phyloP scores from a whole-genome alignment of 768 basidiomycete species.

The Suillus luteus region DNA sequence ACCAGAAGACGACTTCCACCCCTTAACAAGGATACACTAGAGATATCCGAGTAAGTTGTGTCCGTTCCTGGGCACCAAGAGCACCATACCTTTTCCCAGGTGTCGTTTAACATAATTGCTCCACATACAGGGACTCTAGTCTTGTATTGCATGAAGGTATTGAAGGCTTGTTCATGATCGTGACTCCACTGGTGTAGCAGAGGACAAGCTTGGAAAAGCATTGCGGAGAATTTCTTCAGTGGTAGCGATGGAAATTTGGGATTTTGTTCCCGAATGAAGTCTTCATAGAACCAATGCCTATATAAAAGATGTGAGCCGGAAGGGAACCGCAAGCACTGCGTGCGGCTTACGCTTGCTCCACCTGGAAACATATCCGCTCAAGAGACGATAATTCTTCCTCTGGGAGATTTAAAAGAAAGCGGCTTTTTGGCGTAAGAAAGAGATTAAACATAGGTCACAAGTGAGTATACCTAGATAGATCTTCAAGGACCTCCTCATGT shows the following conservation, averaged over 20 bases:
- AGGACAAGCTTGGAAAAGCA: conserved; percentile 85
- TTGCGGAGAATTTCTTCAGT: conserved; percentile 91
- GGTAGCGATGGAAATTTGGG: conserved; percentile 83
- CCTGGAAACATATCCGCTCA: conserved; percentile 96
- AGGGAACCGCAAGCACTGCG: conserved; percentile 16
- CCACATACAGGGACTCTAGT: conserved; percentile 96
- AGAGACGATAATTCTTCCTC: conserved; percentile 88
- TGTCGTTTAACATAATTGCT: conserved; percentile 90
- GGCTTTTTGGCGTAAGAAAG: conserved; percentile 47
- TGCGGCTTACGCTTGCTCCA: conserved; percentile 91
- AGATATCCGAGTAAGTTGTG: conserved; percentile 11
- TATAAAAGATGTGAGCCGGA: conserved; percentile 16
- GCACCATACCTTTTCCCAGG: conserved; percentile 85
- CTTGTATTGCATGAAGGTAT: conserved; percentile 94
- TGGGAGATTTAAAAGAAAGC: conserved; percentile 96
- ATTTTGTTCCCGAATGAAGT: conserved; percentile 93
- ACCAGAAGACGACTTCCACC: conserved; percentile 94
- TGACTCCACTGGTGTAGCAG: conserved; percentile 80
- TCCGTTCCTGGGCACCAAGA: conserved; percentile 17
- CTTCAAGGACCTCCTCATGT: conserved; percentile 86
- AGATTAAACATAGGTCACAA: conserved; percentile 13
- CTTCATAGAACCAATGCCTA: conserved; percentile 99
- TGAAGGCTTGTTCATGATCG: conserved; percentile 85
- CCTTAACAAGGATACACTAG: conserved; percentile 96
- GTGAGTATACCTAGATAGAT: conserved; percentile 73